Conservation (phyloP, 371 early-diverging fungal genomes). For the Mortierella polycephala region DNA sequence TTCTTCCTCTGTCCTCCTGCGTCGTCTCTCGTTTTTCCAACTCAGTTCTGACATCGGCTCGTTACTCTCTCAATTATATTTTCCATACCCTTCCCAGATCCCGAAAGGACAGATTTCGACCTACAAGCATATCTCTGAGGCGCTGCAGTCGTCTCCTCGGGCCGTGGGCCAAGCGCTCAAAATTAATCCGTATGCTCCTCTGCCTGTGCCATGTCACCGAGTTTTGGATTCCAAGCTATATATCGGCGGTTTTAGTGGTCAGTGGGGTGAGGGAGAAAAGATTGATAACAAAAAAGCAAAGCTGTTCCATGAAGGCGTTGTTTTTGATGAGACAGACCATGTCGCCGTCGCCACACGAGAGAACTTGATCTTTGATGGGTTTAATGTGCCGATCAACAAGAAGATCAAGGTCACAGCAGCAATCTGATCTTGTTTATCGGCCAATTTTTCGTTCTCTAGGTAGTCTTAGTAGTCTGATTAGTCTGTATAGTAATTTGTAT, state of each 20-base stretch:
- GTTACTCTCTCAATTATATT: not conserved
- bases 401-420: not conserved
- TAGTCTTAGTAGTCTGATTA: not conserved
- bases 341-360: constrained; percentile 59
- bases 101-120: constrained; percentile 79
- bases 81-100: constrained; percentile 46
- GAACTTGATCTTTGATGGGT: constrained; percentile 61
- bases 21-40: too few species aligned
- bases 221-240: constrained; percentile 74
- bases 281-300: constrained; percentile 77
- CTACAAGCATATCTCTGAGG: constrained; percentile 79
- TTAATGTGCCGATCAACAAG: constrained; percentile 38
- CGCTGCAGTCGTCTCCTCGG: constrained; percentile 69
- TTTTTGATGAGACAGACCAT: constrained; percentile 72
- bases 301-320: constrained; percentile 73
- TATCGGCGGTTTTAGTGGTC: constrained; percentile 82
- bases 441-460: not conserved
- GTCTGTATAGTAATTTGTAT: too few species aligned
- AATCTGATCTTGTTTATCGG: not conserved
- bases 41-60: not conserved
- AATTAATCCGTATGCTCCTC: constrained; percentile 80
- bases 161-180: constrained; percentile 84
- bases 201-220: constrained; percentile 86
- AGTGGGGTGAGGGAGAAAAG: constrained; percentile 66
- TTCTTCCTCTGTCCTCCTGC: not conserved